These are phyloP conservation scores for Telfairia occidentalis DNA, from an alignment of 331 rosid genomes.

Conservation along the genomic window DNA sequence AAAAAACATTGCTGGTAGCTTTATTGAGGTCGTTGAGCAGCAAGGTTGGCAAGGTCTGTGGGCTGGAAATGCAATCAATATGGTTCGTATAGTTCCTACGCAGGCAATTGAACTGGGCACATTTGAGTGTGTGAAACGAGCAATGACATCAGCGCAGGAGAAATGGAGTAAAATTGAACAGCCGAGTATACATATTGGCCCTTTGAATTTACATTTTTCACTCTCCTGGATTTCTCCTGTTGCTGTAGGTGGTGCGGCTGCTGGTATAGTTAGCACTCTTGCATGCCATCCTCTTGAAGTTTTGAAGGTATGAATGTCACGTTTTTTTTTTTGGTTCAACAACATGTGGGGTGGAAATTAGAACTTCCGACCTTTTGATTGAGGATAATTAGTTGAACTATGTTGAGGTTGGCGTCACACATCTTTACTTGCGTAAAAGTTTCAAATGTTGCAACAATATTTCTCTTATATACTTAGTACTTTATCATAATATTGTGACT, in stretches of 20 bases:
- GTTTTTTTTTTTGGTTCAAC: too few species aligned
- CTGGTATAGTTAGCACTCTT: constrained; percentile 72
- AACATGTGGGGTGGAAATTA: too few species aligned
- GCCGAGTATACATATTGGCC: constrained; percentile 61
- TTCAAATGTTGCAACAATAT: too few species aligned
- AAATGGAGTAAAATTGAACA: constrained; percentile 40
- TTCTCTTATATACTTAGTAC: too few species aligned
- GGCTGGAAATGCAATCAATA: constrained; percentile 91
- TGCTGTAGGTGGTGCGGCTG: constrained; percentile 92
- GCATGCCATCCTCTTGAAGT: constrained; percentile 93
- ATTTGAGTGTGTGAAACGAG: constrained; percentile 69
- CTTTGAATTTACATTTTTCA: constrained; percentile 39
- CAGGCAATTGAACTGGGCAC: constrained; percentile 88
- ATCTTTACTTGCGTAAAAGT: too few species aligned
- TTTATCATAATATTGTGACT: too few species aligned
- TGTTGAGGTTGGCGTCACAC: too few species aligned
- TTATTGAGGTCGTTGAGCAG: constrained; percentile 68
- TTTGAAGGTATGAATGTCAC: constrained; percentile 54
- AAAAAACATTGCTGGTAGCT: constrained; percentile 60
- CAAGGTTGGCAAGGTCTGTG: constrained; percentile 97
- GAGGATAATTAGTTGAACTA: too few species aligned
- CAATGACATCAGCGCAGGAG: constrained; percentile 60
- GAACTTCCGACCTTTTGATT: too few species aligned
- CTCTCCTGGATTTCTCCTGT: constrained; percentile 86
- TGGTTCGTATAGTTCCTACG: constrained; percentile 84